Base-by-base conservation (phyloP, 495 filamentous ascomycete genomes). In the Penicillium ochrochloron region DNA sequence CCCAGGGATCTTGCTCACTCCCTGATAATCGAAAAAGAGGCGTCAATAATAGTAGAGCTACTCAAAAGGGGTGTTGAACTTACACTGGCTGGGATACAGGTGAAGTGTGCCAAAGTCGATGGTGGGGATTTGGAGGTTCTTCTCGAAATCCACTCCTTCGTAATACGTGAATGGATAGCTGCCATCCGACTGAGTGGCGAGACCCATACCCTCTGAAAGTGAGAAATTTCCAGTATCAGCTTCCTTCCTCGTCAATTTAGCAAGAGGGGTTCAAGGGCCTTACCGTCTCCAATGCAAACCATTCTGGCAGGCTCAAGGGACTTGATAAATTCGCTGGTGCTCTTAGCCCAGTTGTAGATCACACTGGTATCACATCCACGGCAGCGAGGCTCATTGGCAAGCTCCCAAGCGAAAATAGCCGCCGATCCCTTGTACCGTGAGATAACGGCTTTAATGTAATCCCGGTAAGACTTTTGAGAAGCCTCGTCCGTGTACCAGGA, bases 51-150 rank as follows among this genome's bases (percentile, higher is more conserved):
- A 10, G 15, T 12, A 0, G 1, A 54, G 6, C 2, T 25, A 25
- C 10, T 1, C 10, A 33, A 19, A 8, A 5, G 29, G 2, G 25
- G 29, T n/a, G 23, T n/a, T 8, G 44, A 54, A 54, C 51, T 54
- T 29, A 54, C 51, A 54, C n/a, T 54, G 51, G 31, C 51, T 54
- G 0, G 88, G 86, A 73, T 91, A 91, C 52, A 85, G 72, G 68
- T 90, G 89, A 70, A 90, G 84, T 2, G 85, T 86, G 34, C 84
- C 87, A 67, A 88, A 91, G 68, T 90, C 88, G 52, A 90, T 80
- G 12, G 78, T 85, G 5, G 76, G 41, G 46, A 91, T 79, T 27
- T 67, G 66, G 5, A 91, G 74, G 66, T 89, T 86, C 56, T 72
- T 75, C 37, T 84, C 82, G 57, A 90, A 90, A 72, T 90, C 85